A percentile compares a stretch with the other conserved stretches of the same genome.
These are phyloP conservation scores for Plasmodium sp. DNA, from an alignment of 169 alveolate genomes.

Conservation along the genomic window DNA sequence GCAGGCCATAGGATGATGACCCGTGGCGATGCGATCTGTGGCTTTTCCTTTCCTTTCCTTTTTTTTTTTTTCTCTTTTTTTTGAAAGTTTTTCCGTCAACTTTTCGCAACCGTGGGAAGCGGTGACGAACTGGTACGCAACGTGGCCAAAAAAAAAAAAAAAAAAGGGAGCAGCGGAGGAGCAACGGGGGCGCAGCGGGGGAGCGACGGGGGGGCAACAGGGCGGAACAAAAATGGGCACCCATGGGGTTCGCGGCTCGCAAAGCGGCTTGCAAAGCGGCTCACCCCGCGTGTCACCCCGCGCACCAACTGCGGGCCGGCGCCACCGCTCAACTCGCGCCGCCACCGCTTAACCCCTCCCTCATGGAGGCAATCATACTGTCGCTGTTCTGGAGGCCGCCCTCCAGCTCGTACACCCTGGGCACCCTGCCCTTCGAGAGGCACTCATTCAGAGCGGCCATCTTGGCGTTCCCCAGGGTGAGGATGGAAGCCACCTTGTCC, in stretches of 20 bases:
- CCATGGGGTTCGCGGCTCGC: not conserved
- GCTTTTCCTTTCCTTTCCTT: not conserved
- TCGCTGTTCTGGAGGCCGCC: constrained; percentile 69
- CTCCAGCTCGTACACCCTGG: constrained; percentile 52
- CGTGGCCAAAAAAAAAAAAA: constrained; percentile 7
- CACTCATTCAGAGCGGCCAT: constrained; percentile 71
- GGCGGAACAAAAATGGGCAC: not conserved
- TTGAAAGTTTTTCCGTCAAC: not conserved
- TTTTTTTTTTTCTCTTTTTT: not conserved
- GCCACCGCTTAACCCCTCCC: not conserved
- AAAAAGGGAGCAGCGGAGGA: not conserved
- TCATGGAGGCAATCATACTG: constrained; percentile 42
- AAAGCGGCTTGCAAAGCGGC: not conserved
- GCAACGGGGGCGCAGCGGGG: too few relatives aligned
- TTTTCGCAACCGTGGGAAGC: not conserved
- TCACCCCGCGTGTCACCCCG: not conserved
- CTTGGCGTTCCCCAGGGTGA: constrained; percentile 47
- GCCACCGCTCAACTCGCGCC: too few relatives aligned
- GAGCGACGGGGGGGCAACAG: not conserved
- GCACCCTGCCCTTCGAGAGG: constrained; percentile 14
- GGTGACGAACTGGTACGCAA: not conserved
- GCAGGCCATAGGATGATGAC: not conserved
- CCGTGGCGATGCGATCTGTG: not conserved
- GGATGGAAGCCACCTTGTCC: constrained; percentile 75
- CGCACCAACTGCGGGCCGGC: not conserved